A percentile compares a stretch with the other conserved stretches of the same genome.
phyloP scores from a whole-genome alignment of 208 protist species.

The Acanthamoeba lenticulata region DNA sequence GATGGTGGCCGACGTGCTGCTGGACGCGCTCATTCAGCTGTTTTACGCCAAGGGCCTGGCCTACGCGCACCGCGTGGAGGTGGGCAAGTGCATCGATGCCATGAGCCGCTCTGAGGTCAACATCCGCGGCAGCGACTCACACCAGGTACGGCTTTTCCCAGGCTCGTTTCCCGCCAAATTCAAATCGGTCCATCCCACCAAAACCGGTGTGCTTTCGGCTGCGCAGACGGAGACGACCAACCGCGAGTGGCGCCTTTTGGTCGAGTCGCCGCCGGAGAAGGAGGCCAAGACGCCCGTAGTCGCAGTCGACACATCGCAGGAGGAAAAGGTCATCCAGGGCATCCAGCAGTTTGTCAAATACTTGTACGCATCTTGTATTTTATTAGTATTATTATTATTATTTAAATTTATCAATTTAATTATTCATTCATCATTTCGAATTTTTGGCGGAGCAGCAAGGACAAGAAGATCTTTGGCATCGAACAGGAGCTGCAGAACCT shows the following conservation, averaged over 20 bases:
- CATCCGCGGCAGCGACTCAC: not conserved
- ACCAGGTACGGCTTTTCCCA: not conserved
- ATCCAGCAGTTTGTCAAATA: constrained; percentile 62
- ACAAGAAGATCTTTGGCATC: constrained; percentile 45
- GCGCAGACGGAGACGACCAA: not conserved
- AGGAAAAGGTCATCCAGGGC: constrained; percentile 51
- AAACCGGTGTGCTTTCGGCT: not conserved
- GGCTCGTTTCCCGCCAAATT: not conserved
- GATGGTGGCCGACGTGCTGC: not conserved
- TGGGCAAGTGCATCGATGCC: constrained; percentile 6
- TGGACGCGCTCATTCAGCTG: constrained; percentile 35
- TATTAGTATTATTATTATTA: not conserved
- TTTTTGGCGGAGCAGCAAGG: not conserved
- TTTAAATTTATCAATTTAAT: not conserved
- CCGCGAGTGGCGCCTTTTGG: not conserved
- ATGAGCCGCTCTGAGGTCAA: constrained; percentile 13
- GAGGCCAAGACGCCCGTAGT: not conserved
- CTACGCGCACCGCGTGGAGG: not conserved
- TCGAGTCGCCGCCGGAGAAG: not conserved
- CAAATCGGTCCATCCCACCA: not conserved
- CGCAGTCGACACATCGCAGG: not conserved
- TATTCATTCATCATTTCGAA: not conserved
- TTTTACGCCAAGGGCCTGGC: constrained; percentile 44
- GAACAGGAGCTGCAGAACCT: constrained; percentile 29
- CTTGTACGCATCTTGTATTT: constrained; percentile 24